Evolutionary conservation across 495 filamentous ascomycete species (phyloP), one percentile per base, ranked within the genome.

Genomic region (Echria macrotheca): DNA sequence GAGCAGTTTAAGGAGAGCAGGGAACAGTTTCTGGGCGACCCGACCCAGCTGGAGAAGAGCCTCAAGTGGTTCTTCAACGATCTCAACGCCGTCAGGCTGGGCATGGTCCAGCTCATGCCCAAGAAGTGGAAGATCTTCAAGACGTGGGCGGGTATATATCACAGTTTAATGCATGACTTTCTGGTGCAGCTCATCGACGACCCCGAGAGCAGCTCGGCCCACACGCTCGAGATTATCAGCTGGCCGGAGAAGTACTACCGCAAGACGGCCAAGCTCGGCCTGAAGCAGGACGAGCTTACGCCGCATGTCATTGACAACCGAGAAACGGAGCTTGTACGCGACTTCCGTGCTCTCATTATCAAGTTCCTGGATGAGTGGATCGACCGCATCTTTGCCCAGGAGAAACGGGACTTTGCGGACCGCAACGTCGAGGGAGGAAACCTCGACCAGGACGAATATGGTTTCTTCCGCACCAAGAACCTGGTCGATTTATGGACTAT

Each of bases 41-140:
- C 94, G 0, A 79, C 86, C n/a, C 78, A 70, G 55, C 70, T 99
- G 33, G 86, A 91, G 37, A 93, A 96, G 70, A 80, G 74, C 54
- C 73, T 96, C 66, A 80, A 80, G 49, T 99, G 94, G 93, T 97
- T 82, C 68, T 99, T 97, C 76, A 95, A 96, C 66, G 91, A 99
- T 60, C 79, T 99, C 1, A 91, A 87, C 62, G 86, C 87, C 0
- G 91, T 96, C 48, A 84, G 89, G 70, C 73, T 90, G 41, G 91
- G 93, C 56, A 94, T 99, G 83, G 78, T 84, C 39, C 75, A 75
- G 28, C 70, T 99, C 43, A 88, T 96, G 77, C 93, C 93, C 21
- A 95, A 93, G 69, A 95, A 94, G 59, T 99, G 93, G 93, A 91
- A 86, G 68, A 95, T 97, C 41, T 90, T 91, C 70, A 80, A 83